Evolutionary conservation across 2,329 filamentous ascomycete genomes (phyloP), one percentile per base, ranked within the genome.

Genomic region (Neonectria punicea): DNA sequence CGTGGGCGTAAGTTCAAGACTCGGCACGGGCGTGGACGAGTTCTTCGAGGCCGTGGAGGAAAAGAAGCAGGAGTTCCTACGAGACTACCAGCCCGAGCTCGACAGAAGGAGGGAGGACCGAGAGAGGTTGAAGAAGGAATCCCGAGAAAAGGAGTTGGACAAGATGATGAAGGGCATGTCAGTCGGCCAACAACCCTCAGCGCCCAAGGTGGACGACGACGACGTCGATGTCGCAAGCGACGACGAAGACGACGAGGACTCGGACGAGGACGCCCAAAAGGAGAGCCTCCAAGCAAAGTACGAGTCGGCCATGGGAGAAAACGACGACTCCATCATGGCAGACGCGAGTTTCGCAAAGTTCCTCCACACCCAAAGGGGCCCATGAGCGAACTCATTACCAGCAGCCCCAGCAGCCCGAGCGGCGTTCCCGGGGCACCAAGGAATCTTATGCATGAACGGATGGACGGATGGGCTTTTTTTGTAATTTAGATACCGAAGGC

Each of bases 81-180:
- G 88, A 6, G 95, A 98, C 77, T 99, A 99, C 80, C 92, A 92
- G 69, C 96, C 96, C 0, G 96, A 98, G 80, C 85, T 98, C 61
- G 93, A 98, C 80, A 88, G 89, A 67, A 88, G 93, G 76, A 86
- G 89, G 67, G 87, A 88, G 65, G 90, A 95, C 77, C 87, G 94
- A 25, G 93, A 97, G 66, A 87, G 91, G 66, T 86, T 89, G 71
- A 95, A 94, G 83, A 85, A 88, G 66, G 86, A 86, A 63, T 82
- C 88, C 30, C 86, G 94, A 50, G 90, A 97, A 74, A 88, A 91
- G 74, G 94, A 99, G 78, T 82, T 99, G 30, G 93, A 92, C 66
- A 94, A 93, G 82, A 89, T 99, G 84, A 97, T 99, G 94, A 91
- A 92, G 77, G 95, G 96, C 72, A 97, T 99, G 93, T 83, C 83